phyloP scores from a whole-genome alignment of 305 asterid species.

The Ilex paraguariensis region DNA sequence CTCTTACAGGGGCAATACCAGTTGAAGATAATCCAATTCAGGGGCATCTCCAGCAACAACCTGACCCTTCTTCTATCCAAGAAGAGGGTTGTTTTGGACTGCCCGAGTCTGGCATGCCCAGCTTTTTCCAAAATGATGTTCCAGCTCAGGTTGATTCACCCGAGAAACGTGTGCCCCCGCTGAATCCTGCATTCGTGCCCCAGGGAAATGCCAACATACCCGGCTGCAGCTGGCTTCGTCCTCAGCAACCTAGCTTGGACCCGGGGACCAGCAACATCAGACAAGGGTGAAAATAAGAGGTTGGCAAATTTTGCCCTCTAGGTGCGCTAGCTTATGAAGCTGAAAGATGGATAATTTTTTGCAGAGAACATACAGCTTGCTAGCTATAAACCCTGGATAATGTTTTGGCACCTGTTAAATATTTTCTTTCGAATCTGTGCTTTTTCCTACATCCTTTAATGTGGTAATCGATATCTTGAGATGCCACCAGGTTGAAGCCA shows the following conservation, averaged over 20 bases:
- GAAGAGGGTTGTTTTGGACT: constrained; percentile 18
- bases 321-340: neutral
- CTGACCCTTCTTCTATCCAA: constrained; percentile 10
- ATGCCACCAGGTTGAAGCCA: too few species aligned
- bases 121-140: constrained; percentile 30
- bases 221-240: constrained; percentile 1
- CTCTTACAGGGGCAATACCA: constrained; percentile 60
- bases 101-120: constrained; percentile 24
- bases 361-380: neutral
- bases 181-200: constrained; percentile 18
- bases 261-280: constrained; percentile 31
- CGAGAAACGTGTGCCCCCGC: constrained; percentile 19
- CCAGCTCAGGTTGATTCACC: constrained; percentile 20
- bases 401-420: too few species aligned
- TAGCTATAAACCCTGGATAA: too few species aligned
- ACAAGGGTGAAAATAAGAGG: constrained; percentile 13
- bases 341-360: constrained; percentile 1
- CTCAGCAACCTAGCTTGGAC: constrained; percentile 29
- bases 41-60: constrained; percentile 23
- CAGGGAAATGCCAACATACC: constrained; percentile 17
- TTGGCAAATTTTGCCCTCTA: neutral
- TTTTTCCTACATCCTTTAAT: too few species aligned
- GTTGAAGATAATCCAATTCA: constrained; percentile 35
- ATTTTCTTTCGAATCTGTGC: too few species aligned
- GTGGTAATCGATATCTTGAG: too few species aligned